Percentiles rank a stretch among this genome's conserved stretches.
These are phyloP conservation scores for Beauveria bassiana DNA, from an alignment of 2,329 filamentous ascomycete species.

Conservation along the genomic window DNA sequence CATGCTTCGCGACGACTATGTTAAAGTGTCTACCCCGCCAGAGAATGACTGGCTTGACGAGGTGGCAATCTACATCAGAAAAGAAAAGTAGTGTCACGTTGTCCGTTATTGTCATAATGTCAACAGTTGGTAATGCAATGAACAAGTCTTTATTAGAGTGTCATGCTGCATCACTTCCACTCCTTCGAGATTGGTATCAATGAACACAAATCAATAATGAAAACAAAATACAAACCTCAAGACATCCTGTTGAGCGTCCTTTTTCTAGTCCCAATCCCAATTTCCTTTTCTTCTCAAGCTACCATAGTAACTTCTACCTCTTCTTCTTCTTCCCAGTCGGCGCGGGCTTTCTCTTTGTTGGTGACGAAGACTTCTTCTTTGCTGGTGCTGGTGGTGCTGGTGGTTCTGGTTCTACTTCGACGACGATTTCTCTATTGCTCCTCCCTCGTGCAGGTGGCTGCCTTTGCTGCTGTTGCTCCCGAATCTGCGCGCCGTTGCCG, in stretches of 20 bases:
- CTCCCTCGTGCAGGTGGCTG: conserved; percentile 17
- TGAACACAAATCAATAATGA: neutral
- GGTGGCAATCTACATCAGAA: neutral
- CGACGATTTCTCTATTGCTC: conserved; percentile 30
- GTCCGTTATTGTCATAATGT: neutral
- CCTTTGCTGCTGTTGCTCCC: conserved; percentile 14
- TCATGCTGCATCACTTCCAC: neutral
- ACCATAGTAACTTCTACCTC: conserved; percentile 15
- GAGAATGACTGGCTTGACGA: neutral
- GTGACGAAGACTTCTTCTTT: conserved; percentile 35
- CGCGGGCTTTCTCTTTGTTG: conserved; percentile 33
- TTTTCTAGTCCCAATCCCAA: neutral
- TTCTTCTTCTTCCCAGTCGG: conserved; percentile 24
- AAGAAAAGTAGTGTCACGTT: neutral
- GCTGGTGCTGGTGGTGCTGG: conserved; percentile 21
- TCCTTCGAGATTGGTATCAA: neutral
- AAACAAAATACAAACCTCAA: neutral
- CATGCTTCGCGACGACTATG: no score
- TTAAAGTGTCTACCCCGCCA: no score
- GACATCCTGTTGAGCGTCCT: neutral
- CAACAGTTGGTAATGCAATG: neutral
- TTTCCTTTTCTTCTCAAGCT: conserved; percentile 15
- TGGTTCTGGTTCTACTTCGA: conserved; percentile 28
- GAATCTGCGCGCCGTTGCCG: conserved; percentile 25
- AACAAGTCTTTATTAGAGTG: neutral